Percentiles rank a stretch among this genome's conserved stretches.
These are phyloP conservation scores for Arachis stenosperma DNA, from an alignment of 306 rosid genomes.

Conservation along the genomic window DNA sequence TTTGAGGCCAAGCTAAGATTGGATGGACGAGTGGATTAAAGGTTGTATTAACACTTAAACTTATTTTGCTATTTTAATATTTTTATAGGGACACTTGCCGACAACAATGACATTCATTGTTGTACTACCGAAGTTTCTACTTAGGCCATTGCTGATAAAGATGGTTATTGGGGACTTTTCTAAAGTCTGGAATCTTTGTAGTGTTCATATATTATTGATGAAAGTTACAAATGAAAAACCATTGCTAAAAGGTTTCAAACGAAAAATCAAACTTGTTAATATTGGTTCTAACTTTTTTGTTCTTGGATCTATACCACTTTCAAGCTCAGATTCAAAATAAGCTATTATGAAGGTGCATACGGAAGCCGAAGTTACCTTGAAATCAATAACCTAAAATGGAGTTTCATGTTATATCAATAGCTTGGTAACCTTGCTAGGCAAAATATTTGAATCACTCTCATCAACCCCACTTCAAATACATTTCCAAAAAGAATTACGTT, in stretches of 20 bases:
- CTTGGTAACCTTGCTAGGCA: not conserved
- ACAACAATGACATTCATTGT: not conserved
- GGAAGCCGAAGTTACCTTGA: constrained; percentile 19
- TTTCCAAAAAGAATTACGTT: constrained; percentile 36
- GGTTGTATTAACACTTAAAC: constrained; percentile 6
- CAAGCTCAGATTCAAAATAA: too few relatives aligned
- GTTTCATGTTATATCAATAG: constrained; percentile 35
- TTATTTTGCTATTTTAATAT: constrained; percentile 6
- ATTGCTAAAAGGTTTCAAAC: not conserved
- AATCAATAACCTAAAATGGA: constrained; percentile 35
- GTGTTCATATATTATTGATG: too few relatives aligned
- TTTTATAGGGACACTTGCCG: not conserved
- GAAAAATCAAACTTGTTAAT: not conserved
- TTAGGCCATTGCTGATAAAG: not conserved
- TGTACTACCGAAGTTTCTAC: not conserved
- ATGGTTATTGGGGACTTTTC: not conserved
- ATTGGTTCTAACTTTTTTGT: not conserved
- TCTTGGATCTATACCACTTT: too few relatives aligned
- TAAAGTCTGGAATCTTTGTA: too few relatives aligned
- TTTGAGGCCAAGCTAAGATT: not conserved
- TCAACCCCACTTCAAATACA: not conserved
- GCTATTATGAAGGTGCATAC: too few relatives aligned
- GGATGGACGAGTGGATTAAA: constrained; percentile 32
- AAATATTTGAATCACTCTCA: constrained; percentile 14
- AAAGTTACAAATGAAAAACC: too few relatives aligned